Base-by-base conservation (phyloP, 257 asterid genomes). In the Echium plantagineum region DNA sequence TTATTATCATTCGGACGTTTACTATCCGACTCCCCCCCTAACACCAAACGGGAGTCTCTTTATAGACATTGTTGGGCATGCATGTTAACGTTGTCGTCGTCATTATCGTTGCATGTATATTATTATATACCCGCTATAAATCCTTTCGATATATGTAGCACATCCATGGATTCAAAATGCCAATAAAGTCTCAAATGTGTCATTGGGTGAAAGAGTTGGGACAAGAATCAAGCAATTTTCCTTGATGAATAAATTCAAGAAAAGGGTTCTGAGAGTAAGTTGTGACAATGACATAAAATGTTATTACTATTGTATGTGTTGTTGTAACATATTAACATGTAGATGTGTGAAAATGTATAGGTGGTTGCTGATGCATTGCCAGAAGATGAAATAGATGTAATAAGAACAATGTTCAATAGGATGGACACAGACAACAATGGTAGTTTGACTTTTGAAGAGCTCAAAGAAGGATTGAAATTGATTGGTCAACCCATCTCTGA, bases 381-480 rank as follows among this genome's bases (percentile, higher is more conserved):
- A 3, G 85, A 75, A 6, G 95, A 89, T 13, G 68, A 84, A 79
- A 82, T 82, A 12, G 66, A 80, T 12, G 83, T 72, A 2, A 82
- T 89, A 31, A 84, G 77, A 69, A 64, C 79, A 57, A 74, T 84
- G 82, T 89, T 89, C 72, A 69, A 78, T 1, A 75, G 67, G 84
- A 86, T 86, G 97, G 97, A 89, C 81, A 89, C 85, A 0, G 89
- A 89, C 53, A 74, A 86, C 42, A 82, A 89, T 65, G 97, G 97
- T 31, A 87, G 75, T 72, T 55, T 89, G 26, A 78, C 70, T 64
- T 84, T 86, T 63, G 79, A 89, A 63, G 97, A 89, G 59, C 72
- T 89, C 59, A 89, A 79, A 80, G 80, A 77, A 66, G 97, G 97
- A 5, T 58, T 89, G 12, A 59, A 57, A 24, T 76, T 78, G 81